Base-by-base conservation (phyloP, 345 rosid species). In the Brassica incana region DNA sequence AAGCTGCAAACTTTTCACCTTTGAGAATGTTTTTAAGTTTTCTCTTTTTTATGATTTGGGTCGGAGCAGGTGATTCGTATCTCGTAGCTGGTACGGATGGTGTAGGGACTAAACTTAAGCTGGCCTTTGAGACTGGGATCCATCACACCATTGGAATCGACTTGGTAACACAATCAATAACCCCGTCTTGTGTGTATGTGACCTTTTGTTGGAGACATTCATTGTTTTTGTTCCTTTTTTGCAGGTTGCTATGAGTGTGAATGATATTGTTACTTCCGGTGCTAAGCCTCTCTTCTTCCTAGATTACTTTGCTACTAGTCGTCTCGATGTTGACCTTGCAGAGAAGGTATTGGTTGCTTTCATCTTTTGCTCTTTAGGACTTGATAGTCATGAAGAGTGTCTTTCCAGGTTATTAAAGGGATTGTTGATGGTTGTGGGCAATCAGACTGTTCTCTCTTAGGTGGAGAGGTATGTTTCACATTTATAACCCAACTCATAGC, bases 41-140 rank as follows among this genome's bases (percentile, higher is more conserved):
- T 32, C 6, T 27, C 6, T 27, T 40, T 69, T 72, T 52, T 4
- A 60, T 18, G 3, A 60, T 25, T 43, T 66, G 71, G 5, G 58
- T 5, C 7, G 58, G 63, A 6, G 58, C 88, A 93, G 98, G 98
- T 58, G 98, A 95, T 85, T 88, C 90, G 1, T 95, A 77, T 72
- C 98, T 91, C 43, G 98, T 93, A 65, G 98, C 98, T 33, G 99
- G 99, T 6, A 91, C 98, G 0, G 99, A 95, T 87, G 99, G 99
- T 74, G 99, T 91, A n/a, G 99, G 99, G 63, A 95, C 99, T 36
- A 95, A 95, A 75, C 86, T 95, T 38, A 95, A 95, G 74, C 85
- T 95, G 40, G 98, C 98, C 25, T 95, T 95, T 77, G 98, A 95
- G 75, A 89, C 95, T 12, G 97, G 95, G 67, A 85, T 87, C 54